Conservation (phyloP, 1,139 yeast genomes). For the Yamadazyma buinensis region DNA sequence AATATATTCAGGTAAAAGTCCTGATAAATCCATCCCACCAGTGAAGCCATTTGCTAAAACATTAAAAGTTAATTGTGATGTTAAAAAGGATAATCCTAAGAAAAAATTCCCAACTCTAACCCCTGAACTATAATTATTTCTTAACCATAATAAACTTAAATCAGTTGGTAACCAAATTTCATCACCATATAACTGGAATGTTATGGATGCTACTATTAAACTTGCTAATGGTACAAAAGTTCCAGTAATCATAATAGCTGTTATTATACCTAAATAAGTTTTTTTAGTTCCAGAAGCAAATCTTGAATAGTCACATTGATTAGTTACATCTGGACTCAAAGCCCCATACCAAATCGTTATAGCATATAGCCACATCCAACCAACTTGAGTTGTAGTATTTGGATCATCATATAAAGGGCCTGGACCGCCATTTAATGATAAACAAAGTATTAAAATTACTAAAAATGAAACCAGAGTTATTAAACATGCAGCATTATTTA, state of each 20-base stretch:
- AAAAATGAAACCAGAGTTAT: constrained; percentile 14
- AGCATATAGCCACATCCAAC: constrained; percentile 21
- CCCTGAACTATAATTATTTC: constrained; percentile 18
- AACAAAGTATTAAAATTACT: constrained; percentile 11
- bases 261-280: constrained; percentile 15
- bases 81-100: constrained; percentile 17
- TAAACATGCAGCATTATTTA: constrained; percentile 14
- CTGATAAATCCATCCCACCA: constrained; percentile 29
- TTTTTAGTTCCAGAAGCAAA: constrained; percentile 22
- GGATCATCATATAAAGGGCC: constrained; percentile 13
- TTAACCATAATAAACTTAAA: constrained; percentile 22
- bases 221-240: constrained; percentile 21
- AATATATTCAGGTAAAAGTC: constrained; percentile 25
- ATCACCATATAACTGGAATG: constrained; percentile 15
- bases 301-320: constrained; percentile 42
- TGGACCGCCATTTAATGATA: constrained; percentile 15
- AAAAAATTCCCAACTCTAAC: constrained; percentile 33
- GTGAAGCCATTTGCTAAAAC: constrained; percentile 21
- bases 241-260: constrained; percentile 16
- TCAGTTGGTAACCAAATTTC: constrained; percentile 35
- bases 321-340: constrained; percentile 35
- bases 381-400: constrained; percentile 7
- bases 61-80: constrained; percentile 21
- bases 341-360: constrained; percentile 21
- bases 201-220: constrained; percentile 27